Evolutionary conservation across 106 monocot species (phyloP).

Genomic region (Chionographis japonica): DNA sequence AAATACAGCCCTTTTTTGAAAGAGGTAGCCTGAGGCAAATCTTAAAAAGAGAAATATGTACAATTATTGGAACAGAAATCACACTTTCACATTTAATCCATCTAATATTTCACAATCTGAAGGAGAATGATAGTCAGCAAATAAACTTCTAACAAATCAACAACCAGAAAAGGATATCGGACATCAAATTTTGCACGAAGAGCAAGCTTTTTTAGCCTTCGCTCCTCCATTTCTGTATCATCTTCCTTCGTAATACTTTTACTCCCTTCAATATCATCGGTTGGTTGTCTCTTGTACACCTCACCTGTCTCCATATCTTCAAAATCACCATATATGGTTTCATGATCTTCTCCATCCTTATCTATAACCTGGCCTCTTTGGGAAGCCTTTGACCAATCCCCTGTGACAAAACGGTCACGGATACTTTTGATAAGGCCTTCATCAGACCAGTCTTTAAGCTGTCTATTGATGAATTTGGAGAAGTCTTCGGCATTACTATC

Average conservation of each 20-base stretch:
- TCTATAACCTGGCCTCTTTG: slow-evolving; percentile 39
- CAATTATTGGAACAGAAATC: no score
- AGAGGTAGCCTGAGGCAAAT: not conserved
- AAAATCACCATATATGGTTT: slow-evolving; percentile 76
- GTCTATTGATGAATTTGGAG: slow-evolving; percentile 57
- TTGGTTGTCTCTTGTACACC: slow-evolving; percentile 19
- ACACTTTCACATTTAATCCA: no score
- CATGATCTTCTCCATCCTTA: slow-evolving; percentile 36
- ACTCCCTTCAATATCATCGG: slow-evolving; percentile 19
- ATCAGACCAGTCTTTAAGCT: slow-evolving; percentile 81
- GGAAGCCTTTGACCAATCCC: slow-evolving; percentile 87
- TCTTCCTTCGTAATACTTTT: slow-evolving; percentile 7
- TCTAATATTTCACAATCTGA: not conserved
- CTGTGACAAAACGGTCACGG: slow-evolving; percentile 89
- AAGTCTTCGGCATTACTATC: slow-evolving; percentile 56
- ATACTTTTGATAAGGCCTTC: slow-evolving; percentile 57
- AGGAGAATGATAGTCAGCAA: not conserved
- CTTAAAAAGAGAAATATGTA: not conserved
- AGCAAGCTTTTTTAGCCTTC: slow-evolving; percentile 88
- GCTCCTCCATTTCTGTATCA: slow-evolving; percentile 42
- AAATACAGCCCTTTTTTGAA: not conserved
- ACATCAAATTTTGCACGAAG: slow-evolving; percentile 92
- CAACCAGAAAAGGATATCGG: slow-evolving; percentile 71
- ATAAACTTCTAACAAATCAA: no score
- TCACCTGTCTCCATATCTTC: slow-evolving; percentile 90